These are phyloP conservation scores for Acer negundo DNA, from an alignment of 345 rosid species.

Conservation along the genomic window DNA sequence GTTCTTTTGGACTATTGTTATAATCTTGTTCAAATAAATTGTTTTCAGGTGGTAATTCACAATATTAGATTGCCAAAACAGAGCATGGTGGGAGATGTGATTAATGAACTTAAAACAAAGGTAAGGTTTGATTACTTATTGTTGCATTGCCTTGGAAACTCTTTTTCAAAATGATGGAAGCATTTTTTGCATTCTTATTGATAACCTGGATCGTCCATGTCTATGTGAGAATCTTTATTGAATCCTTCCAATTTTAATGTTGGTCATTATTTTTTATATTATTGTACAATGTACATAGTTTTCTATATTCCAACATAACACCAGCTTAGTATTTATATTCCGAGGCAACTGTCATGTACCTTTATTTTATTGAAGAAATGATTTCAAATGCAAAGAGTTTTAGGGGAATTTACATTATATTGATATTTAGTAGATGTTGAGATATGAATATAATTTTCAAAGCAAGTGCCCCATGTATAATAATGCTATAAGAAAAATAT, in stretches of 20 bases:
- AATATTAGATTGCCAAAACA: constrained; percentile 93
- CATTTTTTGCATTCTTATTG: background rate
- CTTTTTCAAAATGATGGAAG: background rate
- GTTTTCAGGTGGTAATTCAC: constrained; percentile 68
- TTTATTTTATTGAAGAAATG: background rate
- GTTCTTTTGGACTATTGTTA: constrained; percentile 7
- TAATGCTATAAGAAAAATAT: background rate
- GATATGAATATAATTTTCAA: background rate
- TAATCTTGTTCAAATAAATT: constrained; percentile 17
- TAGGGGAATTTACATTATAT: constrained; percentile 1
- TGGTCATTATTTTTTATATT: background rate
- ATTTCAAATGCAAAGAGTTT: background rate
- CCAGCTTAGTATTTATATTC: background rate
- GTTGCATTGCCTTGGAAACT: background rate
- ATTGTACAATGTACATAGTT: background rate
- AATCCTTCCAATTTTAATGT: background rate
- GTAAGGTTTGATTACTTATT: constrained; percentile 34
- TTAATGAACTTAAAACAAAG: constrained; percentile 86
- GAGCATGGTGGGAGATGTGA: constrained; percentile 92
- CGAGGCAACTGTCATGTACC: background rate
- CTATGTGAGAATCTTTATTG: background rate
- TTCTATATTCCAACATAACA: background rate
- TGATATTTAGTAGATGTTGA: background rate
- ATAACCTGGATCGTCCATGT: background rate
- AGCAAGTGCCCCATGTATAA: background rate